These are phyloP conservation scores for Penicillium griseofulvum DNA, from an alignment of 2,329 filamentous ascomycete genomes.

Conservation along the genomic window DNA sequence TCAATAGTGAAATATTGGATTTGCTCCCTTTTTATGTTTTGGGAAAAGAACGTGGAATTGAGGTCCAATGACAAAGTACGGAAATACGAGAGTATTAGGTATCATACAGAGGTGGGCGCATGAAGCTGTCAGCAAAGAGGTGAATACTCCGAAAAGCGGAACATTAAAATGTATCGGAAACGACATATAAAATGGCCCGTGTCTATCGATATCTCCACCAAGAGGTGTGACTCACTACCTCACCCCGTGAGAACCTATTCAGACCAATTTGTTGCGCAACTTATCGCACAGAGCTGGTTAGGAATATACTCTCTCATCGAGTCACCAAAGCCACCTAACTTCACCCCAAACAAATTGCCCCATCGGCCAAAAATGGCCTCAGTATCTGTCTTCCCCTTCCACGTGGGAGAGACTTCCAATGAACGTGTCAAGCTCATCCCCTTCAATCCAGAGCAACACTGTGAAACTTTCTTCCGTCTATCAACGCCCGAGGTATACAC, in stretches of 20 bases:
- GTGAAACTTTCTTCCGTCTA: constrained; percentile 11
- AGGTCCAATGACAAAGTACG: no score
- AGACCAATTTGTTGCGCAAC: background rate
- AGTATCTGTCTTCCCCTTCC: constrained; percentile 9
- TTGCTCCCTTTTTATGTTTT: no score
- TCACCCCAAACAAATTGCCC: background rate
- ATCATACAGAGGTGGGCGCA: no score
- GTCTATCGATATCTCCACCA: background rate
- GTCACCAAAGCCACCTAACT: background rate
- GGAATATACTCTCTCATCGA: background rate
- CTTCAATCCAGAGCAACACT: constrained; percentile 16
- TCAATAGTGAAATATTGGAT: no score
- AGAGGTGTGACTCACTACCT: background rate
- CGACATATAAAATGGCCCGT: background rate
- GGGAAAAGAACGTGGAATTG: no score
- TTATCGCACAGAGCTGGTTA: background rate
- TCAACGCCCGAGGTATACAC: constrained; percentile 16
- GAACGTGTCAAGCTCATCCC: constrained; percentile 22
- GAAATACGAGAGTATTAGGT: no score
- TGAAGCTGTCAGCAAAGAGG: no score
- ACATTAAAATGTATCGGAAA: no score
- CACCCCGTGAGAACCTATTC: no score
- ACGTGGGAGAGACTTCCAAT: constrained; percentile 9
- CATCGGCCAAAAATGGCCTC: background rate
- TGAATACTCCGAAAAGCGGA: no score